Percentiles rank a stretch among this genome's conserved stretches.
Evolutionary conservation across 1,139 yeast species (phyloP).

Genomic region (Wickerhamiella infanticola): DNA sequence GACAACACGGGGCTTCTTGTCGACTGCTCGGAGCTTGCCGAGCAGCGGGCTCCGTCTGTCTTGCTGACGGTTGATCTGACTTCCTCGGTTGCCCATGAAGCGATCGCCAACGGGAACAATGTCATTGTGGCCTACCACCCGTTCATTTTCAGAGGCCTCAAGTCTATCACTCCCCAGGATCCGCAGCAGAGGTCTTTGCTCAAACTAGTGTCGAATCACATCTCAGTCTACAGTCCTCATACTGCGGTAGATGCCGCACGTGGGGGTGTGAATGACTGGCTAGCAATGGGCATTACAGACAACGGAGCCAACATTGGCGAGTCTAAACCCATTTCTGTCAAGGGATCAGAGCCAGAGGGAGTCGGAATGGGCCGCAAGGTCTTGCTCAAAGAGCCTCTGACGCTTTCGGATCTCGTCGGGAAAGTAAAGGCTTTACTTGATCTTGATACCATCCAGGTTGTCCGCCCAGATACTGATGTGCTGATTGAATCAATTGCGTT

Average conservation of each 20-base stretch:
- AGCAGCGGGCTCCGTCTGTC: slow-evolving; percentile 25
- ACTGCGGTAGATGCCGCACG: slow-evolving; percentile 88
- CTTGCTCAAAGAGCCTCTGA: slow-evolving; percentile 30
- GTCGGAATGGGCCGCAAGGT: slow-evolving; percentile 81
- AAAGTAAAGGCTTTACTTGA: slow-evolving; percentile 41
- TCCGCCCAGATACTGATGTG: slow-evolving; percentile 29
- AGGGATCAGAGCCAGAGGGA: slow-evolving; percentile 29
- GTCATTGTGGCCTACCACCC: slow-evolving; percentile 86
- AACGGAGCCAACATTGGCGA: slow-evolving; percentile 17
- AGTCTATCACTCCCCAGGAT: slow-evolving; percentile 45
- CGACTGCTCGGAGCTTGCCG: slow-evolving; percentile 33
- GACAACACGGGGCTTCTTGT: slow-evolving; percentile 85
- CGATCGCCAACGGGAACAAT: slow-evolving; percentile 34
- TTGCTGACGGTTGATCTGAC: slow-evolving; percentile 78
- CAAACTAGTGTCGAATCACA: slow-evolving; percentile 53
- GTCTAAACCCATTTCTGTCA: slow-evolving; percentile 15
- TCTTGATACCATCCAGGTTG: slow-evolving; percentile 49
- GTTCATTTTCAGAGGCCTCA: slow-evolving; percentile 78
- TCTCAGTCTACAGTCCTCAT: slow-evolving; percentile 88
- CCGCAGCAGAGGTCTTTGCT: slow-evolving; percentile 73
- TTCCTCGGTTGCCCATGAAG: slow-evolving; percentile 71
- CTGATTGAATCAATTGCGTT: slow-evolving; percentile 40
- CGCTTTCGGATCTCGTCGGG: slow-evolving; percentile 33
- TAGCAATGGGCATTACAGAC: slow-evolving; percentile 44
- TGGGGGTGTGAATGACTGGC: slow-evolving; percentile 90